These are phyloP conservation scores for Penicillium glabrum DNA, from an alignment of 2,329 filamentous ascomycete genomes.

Conservation along the genomic window DNA sequence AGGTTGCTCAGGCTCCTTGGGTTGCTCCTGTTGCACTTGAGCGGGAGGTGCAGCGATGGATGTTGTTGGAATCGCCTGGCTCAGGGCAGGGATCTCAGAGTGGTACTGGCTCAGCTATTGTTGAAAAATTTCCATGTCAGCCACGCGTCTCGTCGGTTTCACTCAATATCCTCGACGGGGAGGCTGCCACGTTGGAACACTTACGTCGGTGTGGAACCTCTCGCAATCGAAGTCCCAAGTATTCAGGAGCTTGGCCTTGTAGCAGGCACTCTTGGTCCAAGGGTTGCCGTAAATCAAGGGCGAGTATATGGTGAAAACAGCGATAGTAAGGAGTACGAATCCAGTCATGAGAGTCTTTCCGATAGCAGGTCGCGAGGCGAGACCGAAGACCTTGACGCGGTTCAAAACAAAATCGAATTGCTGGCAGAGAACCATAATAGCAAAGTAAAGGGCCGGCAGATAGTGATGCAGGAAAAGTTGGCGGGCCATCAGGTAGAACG, in stretches of 20 bases:
- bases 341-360: conserved; percentile 71
- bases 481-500: conserved; percentile 96
- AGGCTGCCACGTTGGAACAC: conserved; percentile 47
- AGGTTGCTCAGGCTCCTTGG: conserved; percentile 4
- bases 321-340: conserved; percentile 72
- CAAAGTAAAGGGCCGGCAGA: conserved; percentile 95
- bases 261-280: conserved; percentile 89
- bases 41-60: conserved; percentile 17
- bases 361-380: conserved; percentile 69
- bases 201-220: conserved; percentile 82
- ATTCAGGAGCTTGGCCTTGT: conserved; percentile 78
- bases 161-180: conserved; percentile 29
- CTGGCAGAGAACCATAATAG: conserved; percentile 84
- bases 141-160: conserved; percentile 13
- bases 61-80: conserved; percentile 25
- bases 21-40: conserved; percentile 23
- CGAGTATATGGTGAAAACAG: conserved; percentile 79
- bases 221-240: conserved; percentile 99
- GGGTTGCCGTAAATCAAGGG: conserved; percentile 89
- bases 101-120: conserved; percentile 42
- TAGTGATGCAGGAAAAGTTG: conserved; percentile 99
- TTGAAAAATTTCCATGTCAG: conserved; percentile 23
- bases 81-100: conserved; percentile 19
- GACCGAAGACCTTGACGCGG: conserved; percentile 66
- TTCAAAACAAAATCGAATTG: conserved; percentile 81